These are phyloP conservation scores for Blastobotrys serpentis DNA, from an alignment of 1,139 yeast genomes.

Conservation along the genomic window DNA sequence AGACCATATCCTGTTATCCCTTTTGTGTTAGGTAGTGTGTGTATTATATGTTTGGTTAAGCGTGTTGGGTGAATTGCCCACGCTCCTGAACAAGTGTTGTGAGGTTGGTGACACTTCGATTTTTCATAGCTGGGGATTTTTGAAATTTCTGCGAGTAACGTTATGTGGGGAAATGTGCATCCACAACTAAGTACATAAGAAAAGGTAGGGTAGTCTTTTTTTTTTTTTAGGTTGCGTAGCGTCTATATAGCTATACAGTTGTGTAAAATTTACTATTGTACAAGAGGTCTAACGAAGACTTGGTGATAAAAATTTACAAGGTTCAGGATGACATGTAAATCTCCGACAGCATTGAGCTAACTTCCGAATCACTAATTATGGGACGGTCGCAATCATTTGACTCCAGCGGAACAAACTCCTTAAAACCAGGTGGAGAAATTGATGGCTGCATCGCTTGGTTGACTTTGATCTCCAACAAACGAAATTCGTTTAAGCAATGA, in stretches of 20 bases:
- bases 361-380: not conserved
- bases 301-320: not conserved
- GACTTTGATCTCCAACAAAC: conserved; percentile 1
- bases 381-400: not conserved
- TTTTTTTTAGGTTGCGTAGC: too few relatives aligned
- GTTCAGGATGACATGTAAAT: not conserved
- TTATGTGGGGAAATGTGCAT: too few relatives aligned
- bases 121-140: too few relatives aligned
- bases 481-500: conserved; percentile 1
- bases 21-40: too few relatives aligned
- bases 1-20: too few relatives aligned
- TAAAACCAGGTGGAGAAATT: not conserved
- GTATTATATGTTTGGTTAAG: too few relatives aligned
- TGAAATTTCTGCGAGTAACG: too few relatives aligned
- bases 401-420: not conserved
- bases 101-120: too few relatives aligned
- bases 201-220: too few relatives aligned
- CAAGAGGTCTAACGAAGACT: not conserved
- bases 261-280: too few relatives aligned
- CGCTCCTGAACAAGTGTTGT: not conserved
- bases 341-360: not conserved
- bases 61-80: not conserved
- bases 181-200: too few relatives aligned
- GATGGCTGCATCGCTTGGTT: conserved; percentile 4
- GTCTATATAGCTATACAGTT: too few relatives aligned